Evolutionary conservation across 768 basidiomycete genomes (phyloP).

Genomic region (Boletales sp.): DNA sequence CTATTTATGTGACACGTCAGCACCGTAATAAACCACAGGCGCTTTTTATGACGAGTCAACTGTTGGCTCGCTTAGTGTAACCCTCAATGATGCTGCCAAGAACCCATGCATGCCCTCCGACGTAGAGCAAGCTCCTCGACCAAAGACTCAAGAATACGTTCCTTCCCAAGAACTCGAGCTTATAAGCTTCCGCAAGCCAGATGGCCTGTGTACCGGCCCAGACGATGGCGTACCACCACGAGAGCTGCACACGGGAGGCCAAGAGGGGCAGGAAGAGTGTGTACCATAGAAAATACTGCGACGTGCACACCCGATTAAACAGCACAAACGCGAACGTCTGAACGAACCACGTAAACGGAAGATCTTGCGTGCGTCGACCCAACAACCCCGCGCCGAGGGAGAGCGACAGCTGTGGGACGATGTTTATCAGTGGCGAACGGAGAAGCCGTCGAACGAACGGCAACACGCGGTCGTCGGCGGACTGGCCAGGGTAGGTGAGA

Average conservation of each 20-base stretch:
- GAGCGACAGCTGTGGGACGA: conserved; percentile 78
- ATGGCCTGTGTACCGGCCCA: conserved; percentile 82
- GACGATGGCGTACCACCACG: conserved; percentile 42
- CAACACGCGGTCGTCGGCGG: conserved; percentile 11
- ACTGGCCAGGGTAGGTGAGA: conserved; percentile 63
- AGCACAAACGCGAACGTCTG: conserved; percentile 91
- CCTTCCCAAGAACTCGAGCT: conserved; percentile 81
- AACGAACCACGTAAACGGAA: conserved; percentile 85
- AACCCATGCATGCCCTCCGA: conserved; percentile 78
- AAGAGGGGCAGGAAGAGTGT: conserved; percentile 83
- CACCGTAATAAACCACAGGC: neutral
- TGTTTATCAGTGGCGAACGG: conserved; percentile 75
- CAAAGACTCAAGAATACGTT: conserved; percentile 75
- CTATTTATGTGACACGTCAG: conserved; percentile 13
- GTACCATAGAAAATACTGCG: conserved; percentile 98
- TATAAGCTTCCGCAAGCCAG: conserved; percentile 91
- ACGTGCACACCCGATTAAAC: conserved; percentile 99
- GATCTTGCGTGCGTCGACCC: conserved; percentile 51
- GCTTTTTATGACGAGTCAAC: neutral
- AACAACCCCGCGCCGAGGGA: conserved; percentile 70
- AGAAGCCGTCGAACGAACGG: conserved; percentile 42
- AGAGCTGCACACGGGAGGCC: conserved; percentile 60
- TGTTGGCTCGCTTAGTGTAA: conserved; percentile 26
- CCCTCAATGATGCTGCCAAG: conserved; percentile 58
- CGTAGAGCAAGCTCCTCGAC: conserved; percentile 71